Percentiles rank a stretch among this genome's conserved stretches.
Evolutionary conservation across 371 early-diverging fungal genomes (phyloP).

Genomic region (Smittium culicis): DNA sequence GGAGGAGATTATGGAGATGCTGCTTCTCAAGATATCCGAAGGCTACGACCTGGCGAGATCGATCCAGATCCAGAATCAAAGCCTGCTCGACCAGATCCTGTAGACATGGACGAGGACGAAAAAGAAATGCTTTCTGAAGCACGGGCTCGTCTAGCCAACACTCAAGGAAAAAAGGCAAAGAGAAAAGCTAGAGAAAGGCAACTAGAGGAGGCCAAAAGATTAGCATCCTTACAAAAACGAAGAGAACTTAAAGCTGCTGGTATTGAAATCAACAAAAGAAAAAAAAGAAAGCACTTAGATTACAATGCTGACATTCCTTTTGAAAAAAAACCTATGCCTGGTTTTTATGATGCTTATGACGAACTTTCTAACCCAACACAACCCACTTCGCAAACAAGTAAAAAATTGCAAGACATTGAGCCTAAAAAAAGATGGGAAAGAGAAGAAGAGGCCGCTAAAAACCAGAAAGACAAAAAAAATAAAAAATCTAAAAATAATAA

Average conservation of each 20-base stretch:
- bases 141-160: constrained; percentile 93
- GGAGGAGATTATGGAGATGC: constrained; percentile 58
- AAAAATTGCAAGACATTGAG: constrained; percentile 25
- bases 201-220: constrained; percentile 84
- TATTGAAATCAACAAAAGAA: constrained; percentile 48
- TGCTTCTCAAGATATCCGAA: constrained; percentile 47
- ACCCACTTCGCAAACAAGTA: constrained; percentile 30
- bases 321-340: constrained; percentile 69
- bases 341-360: constrained; percentile 82
- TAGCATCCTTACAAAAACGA: constrained; percentile 80
- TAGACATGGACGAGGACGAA: constrained; percentile 98
- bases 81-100: constrained; percentile 93
- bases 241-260: constrained; percentile 95
- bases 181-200: constrained; percentile 95
- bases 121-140: constrained; percentile 98
- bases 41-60: constrained; percentile 87
- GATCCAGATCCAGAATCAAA: constrained; percentile 94
- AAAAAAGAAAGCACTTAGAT: constrained; percentile 35
- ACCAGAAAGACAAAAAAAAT: constrained; percentile 47
- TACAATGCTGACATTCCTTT: constrained; percentile 94
- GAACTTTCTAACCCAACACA: constrained; percentile 72
- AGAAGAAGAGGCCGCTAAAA: constrained; percentile 61
- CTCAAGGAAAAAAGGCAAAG: constrained; percentile 97
- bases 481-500: constrained; percentile 19
- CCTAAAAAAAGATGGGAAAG: constrained; percentile 35